Evolutionary conservation across 257 asterid species (phyloP), one percentile per base, ranked within the genome.

Genomic region (Voacanga thouarsii): DNA sequence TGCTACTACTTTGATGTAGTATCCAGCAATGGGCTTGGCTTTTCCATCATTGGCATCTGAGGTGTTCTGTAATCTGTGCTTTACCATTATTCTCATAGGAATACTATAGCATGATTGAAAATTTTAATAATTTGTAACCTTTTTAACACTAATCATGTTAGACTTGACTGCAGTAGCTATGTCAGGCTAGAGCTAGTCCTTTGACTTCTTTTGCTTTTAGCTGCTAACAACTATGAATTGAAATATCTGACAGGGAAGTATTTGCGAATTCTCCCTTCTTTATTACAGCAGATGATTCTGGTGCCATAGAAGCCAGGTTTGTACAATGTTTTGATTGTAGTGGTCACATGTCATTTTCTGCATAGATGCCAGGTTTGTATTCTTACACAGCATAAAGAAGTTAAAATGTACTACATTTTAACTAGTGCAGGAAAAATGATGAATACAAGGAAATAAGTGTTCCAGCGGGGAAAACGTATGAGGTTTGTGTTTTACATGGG

Each of bases 181-280:
- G 10, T 24, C 23, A 37, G 24, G 24, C 33, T 39, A 28, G 41
- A 56, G 41, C 12, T 51, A 18, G 18, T 57, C 47, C 28, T 56
- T 43, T 43, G 50, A 39, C 30, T 24, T 14, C 30, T 24, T 14
- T 30, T 5, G 44, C 47, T 33, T 24, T 72, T 79, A 21, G 3
- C 6, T 41, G 64, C 76, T 73, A 55, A 69, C 83, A 78, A 59
- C 61, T 68, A 21, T 10, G 18, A 41, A 66, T 23, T 68, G 26
- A 68, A 69, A 78, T 77, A 74, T 81, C 74, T 83, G 80, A 73
- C 94, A 96, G 99, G 86, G 97, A 89, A 73, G 91, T 96, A 74
- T 89, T 96, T 85, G 79, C 91, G 45, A 96, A 96, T 82, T 89
- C 99, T 77, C 99, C 99, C 41, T 96, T 95, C 84, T 88, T 96